Evolutionary conservation across 306 rosid genomes (phyloP), one percentile per base, ranked within the genome.

Genomic region (Quercus dentata): DNA sequence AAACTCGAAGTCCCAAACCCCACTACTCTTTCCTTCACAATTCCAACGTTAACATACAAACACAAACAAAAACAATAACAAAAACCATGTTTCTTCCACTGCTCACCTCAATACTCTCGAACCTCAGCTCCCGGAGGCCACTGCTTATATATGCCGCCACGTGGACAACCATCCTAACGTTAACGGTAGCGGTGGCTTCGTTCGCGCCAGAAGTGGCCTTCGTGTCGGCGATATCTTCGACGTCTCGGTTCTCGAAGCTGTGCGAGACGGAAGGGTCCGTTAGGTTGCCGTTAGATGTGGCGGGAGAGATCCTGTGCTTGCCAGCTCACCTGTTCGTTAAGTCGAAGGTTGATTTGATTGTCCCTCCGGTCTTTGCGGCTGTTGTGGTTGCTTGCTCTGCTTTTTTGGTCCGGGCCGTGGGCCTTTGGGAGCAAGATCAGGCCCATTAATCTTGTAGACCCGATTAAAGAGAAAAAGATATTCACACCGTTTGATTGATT

Each of bases 181-280:
- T 89, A 19, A 87, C 86, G n/a, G 97, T 94, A 76, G 94, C 91
- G 3, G 78, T 90, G 67, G 92, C 92, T 7, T 87, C 98, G 27
- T 84, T 92, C 71, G 81, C 96, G 0, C 91, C 94, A 18, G 97
- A 95, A 82, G 80, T 85, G 17, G 94, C 96, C 4, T 95, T 92
- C 51, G 92, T 89, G 17, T 82, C 91, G 1, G 92, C 94, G 17
- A 86, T 92, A 63, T 85, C 95, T 0, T 80, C 96, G 6, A 76
- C 87, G 8, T 88, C 97, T 27, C 74, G 86, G 5, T 88, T 90
- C 90, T 85, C 92, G 0, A 49, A 46, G 0, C 73, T 76, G 78
- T 92, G 97, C 84, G 56, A 12, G 17, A 28, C 55, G 15, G 80
- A 83, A 25, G 80, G 83, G 2, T 78, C 68, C 41, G 76, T 95